These are phyloP conservation scores for Diversispora epigaea DNA, from an alignment of 192 early-diverging fungal genomes.

Conservation along the genomic window DNA sequence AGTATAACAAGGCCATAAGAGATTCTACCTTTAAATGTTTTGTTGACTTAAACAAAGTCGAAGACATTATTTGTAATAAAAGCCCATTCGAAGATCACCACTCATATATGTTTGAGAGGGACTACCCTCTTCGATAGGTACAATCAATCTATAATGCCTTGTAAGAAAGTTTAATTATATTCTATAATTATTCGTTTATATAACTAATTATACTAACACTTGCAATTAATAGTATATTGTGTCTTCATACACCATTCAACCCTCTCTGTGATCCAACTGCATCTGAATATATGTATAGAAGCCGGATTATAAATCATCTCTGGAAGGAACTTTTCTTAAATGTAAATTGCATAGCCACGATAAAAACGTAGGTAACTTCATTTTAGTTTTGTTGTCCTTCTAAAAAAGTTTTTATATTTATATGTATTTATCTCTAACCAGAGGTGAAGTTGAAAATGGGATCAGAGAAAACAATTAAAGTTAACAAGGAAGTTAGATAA, in stretches of 20 bases:
- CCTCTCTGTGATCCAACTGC: too few species aligned
- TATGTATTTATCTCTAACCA: conserved; percentile 25
- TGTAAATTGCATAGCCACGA: conserved; percentile 15
- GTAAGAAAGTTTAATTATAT: conserved; percentile 28
- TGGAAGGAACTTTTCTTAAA: conserved; percentile 29
- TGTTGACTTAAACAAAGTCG: conserved; percentile 29
- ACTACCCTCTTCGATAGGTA: conserved; percentile 24
- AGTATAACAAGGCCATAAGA: too few species aligned
- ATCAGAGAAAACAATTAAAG: conserved; percentile 18
- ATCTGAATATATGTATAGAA: conserved; percentile 32
- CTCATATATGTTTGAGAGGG: conserved; percentile 23
- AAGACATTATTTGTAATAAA: conserved; percentile 21
- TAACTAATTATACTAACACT: conserved; percentile 2
- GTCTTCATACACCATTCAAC: too few species aligned
- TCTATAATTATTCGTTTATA: conserved; percentile 23
- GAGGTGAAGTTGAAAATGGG: conserved; percentile 31
- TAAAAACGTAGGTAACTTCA: neutral
- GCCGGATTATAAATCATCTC: conserved; percentile 26
- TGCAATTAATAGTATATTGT: conserved; percentile 31
- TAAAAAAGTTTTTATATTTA: conserved; percentile 26
- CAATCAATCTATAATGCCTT: conserved; percentile 26
- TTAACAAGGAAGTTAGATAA: neutral
- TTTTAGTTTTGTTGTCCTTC: conserved; percentile 22
- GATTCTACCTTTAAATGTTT: conserved; percentile 20
- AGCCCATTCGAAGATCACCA: conserved; percentile 27